These are phyloP conservation scores for Antrodiella citrinella DNA, from an alignment of 768 basidiomycete species.

Conservation along the genomic window DNA sequence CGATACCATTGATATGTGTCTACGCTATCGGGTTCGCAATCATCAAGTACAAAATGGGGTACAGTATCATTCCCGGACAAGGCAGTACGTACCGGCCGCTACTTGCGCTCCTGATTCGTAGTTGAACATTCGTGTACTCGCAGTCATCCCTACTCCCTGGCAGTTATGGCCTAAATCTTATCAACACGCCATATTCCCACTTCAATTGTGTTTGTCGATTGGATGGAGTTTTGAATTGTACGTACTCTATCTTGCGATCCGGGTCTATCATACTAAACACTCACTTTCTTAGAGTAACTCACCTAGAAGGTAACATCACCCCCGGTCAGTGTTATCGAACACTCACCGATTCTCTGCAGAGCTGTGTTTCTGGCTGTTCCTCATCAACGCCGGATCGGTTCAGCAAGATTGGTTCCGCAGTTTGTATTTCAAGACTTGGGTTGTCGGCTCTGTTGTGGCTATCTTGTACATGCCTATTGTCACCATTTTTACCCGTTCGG, in stretches of 20 bases:
- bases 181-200: constrained; percentile 49
- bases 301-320: constrained; percentile 55
- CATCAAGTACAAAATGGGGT: constrained; percentile 74
- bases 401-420: constrained; percentile 75
- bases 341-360: constrained; percentile 35
- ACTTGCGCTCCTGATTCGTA: not conserved
- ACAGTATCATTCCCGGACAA: constrained; percentile 29
- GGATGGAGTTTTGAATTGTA: constrained; percentile 76
- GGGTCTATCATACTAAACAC: not conserved
- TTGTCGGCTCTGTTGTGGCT: constrained; percentile 51
- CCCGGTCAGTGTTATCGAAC: not conserved
- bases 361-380: constrained; percentile 83
- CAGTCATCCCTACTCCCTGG: constrained; percentile 63
- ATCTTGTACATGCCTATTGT: constrained; percentile 63
- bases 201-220: constrained; percentile 54
- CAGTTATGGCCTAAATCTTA: constrained; percentile 42
- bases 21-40: constrained; percentile 57
- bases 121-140: constrained; percentile 1
- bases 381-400: constrained; percentile 53
- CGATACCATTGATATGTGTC: constrained; percentile 48
- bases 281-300: constrained; percentile 48
- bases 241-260: constrained; percentile 15
- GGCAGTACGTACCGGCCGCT: constrained; percentile 41
- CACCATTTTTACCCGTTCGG: constrained; percentile 50
- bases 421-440: constrained; percentile 69